phyloP scores from a whole-genome alignment of 441 rosid species.

The Jatropha multifida region DNA sequence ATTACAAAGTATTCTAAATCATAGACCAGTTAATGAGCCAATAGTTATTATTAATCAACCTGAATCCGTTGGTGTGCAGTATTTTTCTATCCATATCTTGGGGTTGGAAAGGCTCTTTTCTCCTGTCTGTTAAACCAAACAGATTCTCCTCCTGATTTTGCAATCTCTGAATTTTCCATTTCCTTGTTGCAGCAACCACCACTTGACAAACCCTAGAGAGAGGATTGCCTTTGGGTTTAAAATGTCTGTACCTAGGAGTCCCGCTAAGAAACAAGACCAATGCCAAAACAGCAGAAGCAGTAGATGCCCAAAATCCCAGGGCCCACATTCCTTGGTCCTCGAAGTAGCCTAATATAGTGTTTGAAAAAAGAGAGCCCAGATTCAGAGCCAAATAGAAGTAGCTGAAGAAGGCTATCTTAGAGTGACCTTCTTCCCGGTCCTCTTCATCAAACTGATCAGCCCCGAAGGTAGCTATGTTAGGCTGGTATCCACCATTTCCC shows the following conservation, averaged over 20 bases:
- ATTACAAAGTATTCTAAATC: no score
- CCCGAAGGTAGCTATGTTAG: constrained; percentile 89
- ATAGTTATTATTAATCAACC: constrained; percentile 27
- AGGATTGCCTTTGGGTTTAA: constrained; percentile 86
- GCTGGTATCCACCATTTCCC: constrained; percentile 93
- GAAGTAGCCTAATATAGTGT: constrained; percentile 78
- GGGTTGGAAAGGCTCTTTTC: background rate
- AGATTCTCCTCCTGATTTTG: constrained; percentile 29
- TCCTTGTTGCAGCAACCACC: constrained; percentile 64
- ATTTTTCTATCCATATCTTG: constrained; percentile 40
- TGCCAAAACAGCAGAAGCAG: constrained; percentile 69
- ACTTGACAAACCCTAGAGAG: constrained; percentile 75
- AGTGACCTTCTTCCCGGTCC: constrained; percentile 61
- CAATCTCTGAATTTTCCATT: constrained; percentile 42
- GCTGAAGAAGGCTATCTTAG: constrained; percentile 84
- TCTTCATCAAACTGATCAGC: constrained; percentile 96
- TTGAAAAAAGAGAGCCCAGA: constrained; percentile 90
- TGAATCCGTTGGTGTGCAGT: constrained; percentile 49
- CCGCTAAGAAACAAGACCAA: constrained; percentile 67
- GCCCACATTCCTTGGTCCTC: constrained; percentile 91
- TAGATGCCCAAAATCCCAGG: constrained; percentile 78
- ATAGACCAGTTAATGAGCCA: no score
- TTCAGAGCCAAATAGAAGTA: constrained; percentile 90
- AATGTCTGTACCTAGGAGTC: constrained; percentile 61
- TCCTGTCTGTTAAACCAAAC: constrained; percentile 27